phyloP scores from a whole-genome alignment of 139 green algal species.

The Tetraselmis chui region DNA sequence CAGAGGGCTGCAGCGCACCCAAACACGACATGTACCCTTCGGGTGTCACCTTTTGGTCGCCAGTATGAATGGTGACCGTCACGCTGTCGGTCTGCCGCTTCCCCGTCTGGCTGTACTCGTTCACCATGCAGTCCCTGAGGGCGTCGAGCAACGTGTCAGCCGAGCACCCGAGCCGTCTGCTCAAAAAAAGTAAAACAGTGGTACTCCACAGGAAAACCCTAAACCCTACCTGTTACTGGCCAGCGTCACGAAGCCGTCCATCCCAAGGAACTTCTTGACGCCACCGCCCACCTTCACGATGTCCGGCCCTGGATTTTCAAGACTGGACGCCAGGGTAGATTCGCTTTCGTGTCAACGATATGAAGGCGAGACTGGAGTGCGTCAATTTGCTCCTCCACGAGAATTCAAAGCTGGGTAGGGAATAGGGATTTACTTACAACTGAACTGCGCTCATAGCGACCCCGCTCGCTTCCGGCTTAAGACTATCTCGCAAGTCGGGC shows the following conservation, averaged over 20 bases:
- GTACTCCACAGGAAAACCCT: no score
- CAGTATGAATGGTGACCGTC: not conserved
- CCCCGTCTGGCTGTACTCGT: not conserved
- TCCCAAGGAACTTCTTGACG: not conserved
- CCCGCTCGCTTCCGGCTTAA: not conserved
- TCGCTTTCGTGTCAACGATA: no score
- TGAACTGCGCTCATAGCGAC: not conserved
- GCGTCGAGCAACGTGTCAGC: no score
- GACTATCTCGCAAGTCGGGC: not conserved
- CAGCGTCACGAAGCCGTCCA: not conserved
- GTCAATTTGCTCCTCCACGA: no score
- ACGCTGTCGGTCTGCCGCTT: not conserved
- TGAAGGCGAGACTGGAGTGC: no score
- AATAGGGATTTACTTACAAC: no score
- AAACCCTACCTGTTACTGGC: not conserved
- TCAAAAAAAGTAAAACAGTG: no score
- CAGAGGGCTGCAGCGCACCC: not conserved
- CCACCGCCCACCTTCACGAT: not conserved
- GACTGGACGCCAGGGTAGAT: no score
- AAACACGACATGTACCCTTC: not conserved
- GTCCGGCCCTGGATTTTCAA: not conserved
- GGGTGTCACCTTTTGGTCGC: not conserved
- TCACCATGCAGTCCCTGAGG: not conserved
- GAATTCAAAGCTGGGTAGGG: no score
- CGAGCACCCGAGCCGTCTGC: no score